Evolutionary conservation across 2,329 filamentous ascomycete genomes (phyloP).

Genomic region (Westerdykella aurantiaca): DNA sequence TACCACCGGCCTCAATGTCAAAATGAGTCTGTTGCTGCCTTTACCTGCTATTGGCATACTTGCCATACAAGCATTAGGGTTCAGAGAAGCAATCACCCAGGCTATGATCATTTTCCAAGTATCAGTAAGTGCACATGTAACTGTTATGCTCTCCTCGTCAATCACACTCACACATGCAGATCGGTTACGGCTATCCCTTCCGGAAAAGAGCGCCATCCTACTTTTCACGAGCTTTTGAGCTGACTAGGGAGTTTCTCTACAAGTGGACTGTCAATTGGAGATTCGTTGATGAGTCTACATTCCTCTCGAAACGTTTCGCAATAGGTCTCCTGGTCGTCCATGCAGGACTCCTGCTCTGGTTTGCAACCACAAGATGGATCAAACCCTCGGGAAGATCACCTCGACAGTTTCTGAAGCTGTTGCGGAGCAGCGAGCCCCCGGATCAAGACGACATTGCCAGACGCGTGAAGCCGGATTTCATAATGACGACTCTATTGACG

Average conservation of each 20-base stretch:
- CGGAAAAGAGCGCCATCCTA: conserved; percentile 63
- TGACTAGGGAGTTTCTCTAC: conserved; percentile 86
- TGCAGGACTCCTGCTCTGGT: conserved; percentile 57
- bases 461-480: conserved; percentile 63
- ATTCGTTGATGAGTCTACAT: conserved; percentile 78
- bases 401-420: conserved; percentile 48
- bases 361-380: conserved; percentile 65
- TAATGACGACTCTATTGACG: conserved; percentile 69
- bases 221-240: conserved; percentile 76
- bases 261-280: conserved; percentile 99
- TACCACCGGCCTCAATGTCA: conserved; percentile 77
- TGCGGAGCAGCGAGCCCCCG: conserved; percentile 40
- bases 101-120: conserved; percentile 67
- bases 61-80: conserved; percentile 67
- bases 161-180: conserved; percentile 32
- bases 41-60: conserved; percentile 75
- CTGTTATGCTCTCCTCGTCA: not conserved
- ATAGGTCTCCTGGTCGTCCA: conserved; percentile 62
- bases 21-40: conserved; percentile 84
- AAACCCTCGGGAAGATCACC: conserved; percentile 58
- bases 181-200: conserved; percentile 62
- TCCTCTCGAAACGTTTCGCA: conserved; percentile 68
- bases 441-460: conserved; percentile 54
- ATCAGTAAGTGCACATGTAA: conserved; percentile 55
- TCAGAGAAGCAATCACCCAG: conserved; percentile 59